Conservation (phyloP, 2,329 filamentous ascomycete species). For the Talaromyces sp. region DNA sequence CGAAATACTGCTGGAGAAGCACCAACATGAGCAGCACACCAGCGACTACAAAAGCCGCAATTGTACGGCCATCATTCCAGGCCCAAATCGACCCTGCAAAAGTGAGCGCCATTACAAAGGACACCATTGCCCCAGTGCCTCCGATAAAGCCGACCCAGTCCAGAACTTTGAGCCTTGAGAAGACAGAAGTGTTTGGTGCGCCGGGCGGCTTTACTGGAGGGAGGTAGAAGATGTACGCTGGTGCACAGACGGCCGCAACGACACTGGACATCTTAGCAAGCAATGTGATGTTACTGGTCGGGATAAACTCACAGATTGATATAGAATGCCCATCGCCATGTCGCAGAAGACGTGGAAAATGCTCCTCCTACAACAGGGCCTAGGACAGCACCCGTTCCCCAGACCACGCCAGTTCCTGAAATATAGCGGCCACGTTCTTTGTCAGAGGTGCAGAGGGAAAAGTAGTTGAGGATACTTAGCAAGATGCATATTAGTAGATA, state of each 20-base stretch:
- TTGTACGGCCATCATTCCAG: constrained; percentile 48
- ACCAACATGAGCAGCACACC: constrained; percentile 48
- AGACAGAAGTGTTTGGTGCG: constrained; percentile 30
- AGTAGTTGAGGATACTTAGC: constrained; percentile 28
- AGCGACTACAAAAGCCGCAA: constrained; percentile 50
- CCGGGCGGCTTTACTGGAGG: not conserved
- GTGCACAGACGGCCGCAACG: not conserved
- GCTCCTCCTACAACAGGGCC: constrained; percentile 44
- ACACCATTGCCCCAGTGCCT: constrained; percentile 36
- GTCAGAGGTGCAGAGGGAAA: constrained; percentile 24
- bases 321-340: constrained; percentile 40
- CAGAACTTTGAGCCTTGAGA: constrained; percentile 23
- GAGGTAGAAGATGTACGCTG: not conserved
- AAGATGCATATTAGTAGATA: constrained; percentile 1
- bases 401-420: constrained; percentile 35
- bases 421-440: constrained; percentile 32
- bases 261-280: not conserved
- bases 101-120: constrained; percentile 49
- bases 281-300: constrained; percentile 18
- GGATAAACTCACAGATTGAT: constrained; percentile 36
- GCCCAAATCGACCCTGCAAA: constrained; percentile 51
- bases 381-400: constrained; percentile 38
- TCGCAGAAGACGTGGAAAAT: constrained; percentile 31
- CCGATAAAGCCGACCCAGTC: constrained; percentile 50
- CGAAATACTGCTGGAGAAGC: constrained; percentile 44